phyloP scores from a whole-genome alignment of 441 rosid species.

The Metrosideros polymorpha region DNA sequence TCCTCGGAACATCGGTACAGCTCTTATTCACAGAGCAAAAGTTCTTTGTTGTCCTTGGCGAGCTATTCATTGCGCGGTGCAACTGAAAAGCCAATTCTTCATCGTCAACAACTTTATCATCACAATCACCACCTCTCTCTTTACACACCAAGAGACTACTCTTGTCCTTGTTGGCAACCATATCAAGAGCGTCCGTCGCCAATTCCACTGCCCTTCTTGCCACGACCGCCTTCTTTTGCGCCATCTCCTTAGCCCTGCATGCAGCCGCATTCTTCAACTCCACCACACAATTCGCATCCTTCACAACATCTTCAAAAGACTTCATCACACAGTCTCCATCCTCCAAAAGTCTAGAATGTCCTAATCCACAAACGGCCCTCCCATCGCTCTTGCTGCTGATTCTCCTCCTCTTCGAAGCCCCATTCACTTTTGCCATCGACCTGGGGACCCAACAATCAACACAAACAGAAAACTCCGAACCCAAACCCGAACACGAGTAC shows the following conservation, averaged over 20 bases:
- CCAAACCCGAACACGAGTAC: conserved; percentile 14
- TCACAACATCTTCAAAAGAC: conserved; percentile 13
- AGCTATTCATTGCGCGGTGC: conserved; percentile 21
- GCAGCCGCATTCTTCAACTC: conserved; percentile 16
- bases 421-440: conserved; percentile 14
- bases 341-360: background rate
- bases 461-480: conserved; percentile 27
- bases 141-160: background rate
- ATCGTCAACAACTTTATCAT: conserved; percentile 13
- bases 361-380: background rate
- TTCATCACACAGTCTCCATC: background rate
- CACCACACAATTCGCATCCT: conserved; percentile 2
- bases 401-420: background rate
- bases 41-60: conserved; percentile 18
- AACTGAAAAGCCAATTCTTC: conserved; percentile 20
- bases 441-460: conserved; percentile 62
- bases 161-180: background rate
- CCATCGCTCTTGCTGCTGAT: background rate
- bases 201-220: conserved; percentile 10
- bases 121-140: background rate
- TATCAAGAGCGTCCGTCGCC: conserved; percentile 3
- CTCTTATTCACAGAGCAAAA: background rate
- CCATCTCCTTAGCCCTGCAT: conserved; percentile 17
- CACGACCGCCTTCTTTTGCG: conserved; percentile 9
- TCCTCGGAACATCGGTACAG: background rate